These are phyloP conservation scores for Alternaria triticimaculans DNA, from an alignment of 2,329 filamentous ascomycete genomes.

Conservation along the genomic window DNA sequence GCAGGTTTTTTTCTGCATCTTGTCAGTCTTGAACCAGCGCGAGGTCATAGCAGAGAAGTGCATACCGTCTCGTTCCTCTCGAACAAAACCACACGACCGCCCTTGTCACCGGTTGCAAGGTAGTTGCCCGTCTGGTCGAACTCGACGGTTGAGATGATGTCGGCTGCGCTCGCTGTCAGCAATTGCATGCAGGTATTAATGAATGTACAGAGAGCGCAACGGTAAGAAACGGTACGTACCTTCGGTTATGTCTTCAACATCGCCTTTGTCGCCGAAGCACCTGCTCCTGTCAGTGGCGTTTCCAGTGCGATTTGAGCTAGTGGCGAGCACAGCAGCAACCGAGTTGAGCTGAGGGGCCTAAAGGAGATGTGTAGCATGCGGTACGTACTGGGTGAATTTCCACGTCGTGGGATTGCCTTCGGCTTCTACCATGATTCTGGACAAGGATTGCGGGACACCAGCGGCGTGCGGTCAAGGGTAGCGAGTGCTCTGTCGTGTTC, in stretches of 20 bases:
- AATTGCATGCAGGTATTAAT: slow-evolving; percentile 15
- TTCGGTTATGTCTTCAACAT: slow-evolving; percentile 99
- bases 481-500: slow-evolving; percentile 18
- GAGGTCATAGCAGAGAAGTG: slow-evolving; percentile 18
- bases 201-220: background rate
- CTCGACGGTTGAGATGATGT: slow-evolving; percentile 91
- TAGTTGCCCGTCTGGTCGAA: slow-evolving; percentile 92
- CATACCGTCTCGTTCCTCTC: slow-evolving; percentile 94
- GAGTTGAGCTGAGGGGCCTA: background rate
- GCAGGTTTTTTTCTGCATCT: slow-evolving; percentile 92
- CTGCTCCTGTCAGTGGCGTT: slow-evolving; percentile 57
- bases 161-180: slow-evolving; percentile 61
- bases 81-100: slow-evolving; percentile 83
- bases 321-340: background rate
- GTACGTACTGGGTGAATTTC: slow-evolving; percentile 97
- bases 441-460: slow-evolving; percentile 14
- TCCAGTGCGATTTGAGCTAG: background rate
- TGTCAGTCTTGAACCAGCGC: slow-evolving; percentile 16
- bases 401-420: slow-evolving; percentile 94
- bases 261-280: slow-evolving; percentile 99
- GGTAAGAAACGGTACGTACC: slow-evolving; percentile 59
- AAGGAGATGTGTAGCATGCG: background rate
- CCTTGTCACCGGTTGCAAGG: slow-evolving; percentile 88
- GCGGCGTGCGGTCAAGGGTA: slow-evolving; percentile 18
- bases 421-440: slow-evolving; percentile 88